Evolutionary conservation across 208 protist genomes (phyloP), one percentile per base, ranked within the genome.

Genomic region (Blastocrithidia nonstop): DNA sequence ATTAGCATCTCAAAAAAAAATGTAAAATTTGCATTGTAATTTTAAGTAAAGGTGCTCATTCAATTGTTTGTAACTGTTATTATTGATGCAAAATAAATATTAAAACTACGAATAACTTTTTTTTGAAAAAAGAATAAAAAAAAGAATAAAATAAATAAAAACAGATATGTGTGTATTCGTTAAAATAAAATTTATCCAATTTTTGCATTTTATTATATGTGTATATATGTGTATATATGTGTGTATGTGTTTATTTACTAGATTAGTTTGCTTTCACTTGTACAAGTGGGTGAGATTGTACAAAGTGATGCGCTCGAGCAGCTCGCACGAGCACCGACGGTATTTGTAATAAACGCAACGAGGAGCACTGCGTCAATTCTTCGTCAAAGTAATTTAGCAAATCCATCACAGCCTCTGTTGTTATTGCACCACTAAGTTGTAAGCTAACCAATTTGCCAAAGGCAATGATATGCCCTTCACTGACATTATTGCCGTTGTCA

Each of bases 341-440:
- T n/a, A 82, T 7, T 7, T 50, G 22, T 25, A 84, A 25, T 1
- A 44, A 36, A 19, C 21, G 47, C 33, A 66, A 28, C 0, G 46
- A 8, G 0, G 47, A 20, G 7, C 17, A 24, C 6, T 23, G 6
- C 26, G 11, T 36, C 37, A 70, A 40, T 40, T 75, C 62, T 4
- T 77, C 61, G 33, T 64, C 29, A 9, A 87, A 59, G 61, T 66
- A 87, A 38, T 67, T 46, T 21, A 83, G 59, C 22, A 87, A 21
- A 6, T 66, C 62, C 0, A 48, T 36, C 11, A 83, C 45, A 16
- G 51, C 54, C 19, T 82, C 62, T 1, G 41, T 38, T 6, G 72
- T 83, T 6, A 87, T 50, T 2, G 70, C n/a, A 9, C 77, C 77
- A 29, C 72, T 71, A 2, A 87, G 56, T 41, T 87, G 77, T 27